Percentiles rank a stretch among this genome's conserved stretches.
Conservation (phyloP, 805 yeast genomes). For the Candida boleticola region DNA sequence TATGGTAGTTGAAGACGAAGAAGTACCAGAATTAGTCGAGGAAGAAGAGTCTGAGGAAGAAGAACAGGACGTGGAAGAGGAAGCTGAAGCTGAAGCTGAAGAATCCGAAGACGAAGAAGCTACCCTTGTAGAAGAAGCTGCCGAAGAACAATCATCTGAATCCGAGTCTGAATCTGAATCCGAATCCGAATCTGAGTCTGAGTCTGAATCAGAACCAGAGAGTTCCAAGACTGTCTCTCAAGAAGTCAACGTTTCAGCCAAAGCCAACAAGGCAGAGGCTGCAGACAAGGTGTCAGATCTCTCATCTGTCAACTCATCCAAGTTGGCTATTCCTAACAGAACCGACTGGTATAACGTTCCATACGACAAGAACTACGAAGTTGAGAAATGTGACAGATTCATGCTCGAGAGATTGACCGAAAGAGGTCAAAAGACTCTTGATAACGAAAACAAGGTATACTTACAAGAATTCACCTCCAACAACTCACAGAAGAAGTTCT, state of each 20-base stretch:
- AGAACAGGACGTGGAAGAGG: conserved; percentile 33
- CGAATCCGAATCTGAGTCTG: conserved; percentile 11
- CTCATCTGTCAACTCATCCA: conserved; percentile 54
- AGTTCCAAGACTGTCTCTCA: conserved; percentile 21
- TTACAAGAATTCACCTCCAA: conserved; percentile 70
- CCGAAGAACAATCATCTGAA: conserved; percentile 18
- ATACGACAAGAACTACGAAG: conserved; percentile 18
- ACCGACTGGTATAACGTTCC: conserved; percentile 77
- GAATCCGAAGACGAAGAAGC: conserved; percentile 24
- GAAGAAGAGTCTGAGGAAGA: conserved; percentile 40
- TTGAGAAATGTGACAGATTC: conserved; percentile 45
- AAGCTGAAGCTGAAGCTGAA: conserved; percentile 33
- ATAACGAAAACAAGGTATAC: conserved; percentile 68
- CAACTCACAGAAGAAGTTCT: conserved; percentile 81
- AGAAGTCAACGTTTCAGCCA: conserved; percentile 4
- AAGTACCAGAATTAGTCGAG: conserved; percentile 18
- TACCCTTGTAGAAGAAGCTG: conserved; percentile 20
- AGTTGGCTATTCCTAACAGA: conserved; percentile 57
- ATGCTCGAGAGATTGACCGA: conserved; percentile 61
- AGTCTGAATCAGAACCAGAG: conserved; percentile 12
- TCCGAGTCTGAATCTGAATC: conserved; percentile 9
- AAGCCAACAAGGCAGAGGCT: conserved; percentile 9
- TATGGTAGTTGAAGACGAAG: conserved; percentile 30
- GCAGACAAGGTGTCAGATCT: conserved; percentile 34
- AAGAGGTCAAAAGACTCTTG: conserved; percentile 64